Evolutionary conservation across 352 stramenopile species (phyloP).

Genomic region (Heterotrichella gracilis): DNA sequence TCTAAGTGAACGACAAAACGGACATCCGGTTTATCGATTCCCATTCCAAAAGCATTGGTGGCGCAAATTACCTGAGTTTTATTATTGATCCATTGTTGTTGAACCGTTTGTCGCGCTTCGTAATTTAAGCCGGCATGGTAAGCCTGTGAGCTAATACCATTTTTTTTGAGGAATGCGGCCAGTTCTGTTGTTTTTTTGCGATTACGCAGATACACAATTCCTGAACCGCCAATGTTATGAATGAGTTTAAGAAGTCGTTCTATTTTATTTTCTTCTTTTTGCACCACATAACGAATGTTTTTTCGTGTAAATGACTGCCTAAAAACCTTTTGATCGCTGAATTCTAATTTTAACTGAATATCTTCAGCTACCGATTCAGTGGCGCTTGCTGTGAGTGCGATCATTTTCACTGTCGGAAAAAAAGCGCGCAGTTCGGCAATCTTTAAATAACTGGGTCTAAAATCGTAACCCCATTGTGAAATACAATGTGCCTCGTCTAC

Average conservation of each 20-base stretch:
- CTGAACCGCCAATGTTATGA: constrained; percentile 14
- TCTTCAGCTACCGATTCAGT: constrained; percentile 18
- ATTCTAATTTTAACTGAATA: constrained; percentile 16
- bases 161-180: not conserved
- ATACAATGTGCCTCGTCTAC: constrained; percentile 33
- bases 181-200: constrained; percentile 13
- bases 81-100: constrained; percentile 16
- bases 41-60: constrained; percentile 53
- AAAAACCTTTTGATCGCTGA: constrained; percentile 11
- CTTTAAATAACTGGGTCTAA: constrained; percentile 19
- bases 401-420: constrained; percentile 17
- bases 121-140: constrained; percentile 24
- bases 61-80: constrained; percentile 31
- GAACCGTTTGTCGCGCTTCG: constrained; percentile 14
- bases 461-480: constrained; percentile 28
- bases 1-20: constrained; percentile 44
- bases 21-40: constrained; percentile 53
- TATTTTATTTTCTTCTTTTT: constrained; percentile 14
- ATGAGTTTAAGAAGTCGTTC: constrained; percentile 15
- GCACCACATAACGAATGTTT: constrained; percentile 16
- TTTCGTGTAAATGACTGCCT: constrained; percentile 16
- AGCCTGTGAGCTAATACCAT: not conserved
- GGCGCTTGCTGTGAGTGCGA: constrained; percentile 20
- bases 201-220: constrained; percentile 15
- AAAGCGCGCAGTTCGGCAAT: constrained; percentile 17